These are phyloP conservation scores for Ascoidea tarda DNA, from an alignment of 805 yeast genomes.

Conservation along the genomic window DNA sequence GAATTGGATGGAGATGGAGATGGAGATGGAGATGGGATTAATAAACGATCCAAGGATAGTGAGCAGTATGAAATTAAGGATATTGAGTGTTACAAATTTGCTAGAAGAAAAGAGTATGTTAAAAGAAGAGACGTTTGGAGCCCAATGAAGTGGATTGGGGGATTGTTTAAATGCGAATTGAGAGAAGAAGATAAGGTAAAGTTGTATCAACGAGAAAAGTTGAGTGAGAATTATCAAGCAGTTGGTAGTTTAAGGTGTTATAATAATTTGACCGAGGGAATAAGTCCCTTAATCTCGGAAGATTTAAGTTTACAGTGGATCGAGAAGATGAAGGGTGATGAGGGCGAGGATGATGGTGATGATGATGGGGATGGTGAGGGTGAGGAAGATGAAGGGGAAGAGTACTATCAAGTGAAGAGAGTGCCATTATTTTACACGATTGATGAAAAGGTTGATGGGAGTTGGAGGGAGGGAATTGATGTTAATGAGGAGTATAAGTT, in stretches of 20 bases:
- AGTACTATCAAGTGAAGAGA: slow-evolving; percentile 23
- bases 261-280: slow-evolving; percentile 23
- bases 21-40: no score
- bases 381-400: slow-evolving; percentile 4
- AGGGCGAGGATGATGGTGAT: slow-evolving; percentile 3
- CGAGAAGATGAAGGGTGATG: slow-evolving; percentile 15
- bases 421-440: slow-evolving; percentile 50
- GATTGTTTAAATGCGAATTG: slow-evolving; percentile 37
- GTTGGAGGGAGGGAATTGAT: slow-evolving; percentile 33
- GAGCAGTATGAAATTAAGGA: no score
- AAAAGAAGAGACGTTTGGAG: slow-evolving; percentile 30
- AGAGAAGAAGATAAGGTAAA: slow-evolving; percentile 16
- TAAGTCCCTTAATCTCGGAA: slow-evolving; percentile 48
- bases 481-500: slow-evolving; percentile 36
- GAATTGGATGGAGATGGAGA: background rate
- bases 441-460: slow-evolving; percentile 11
- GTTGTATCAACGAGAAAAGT: slow-evolving; percentile 11
- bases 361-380: slow-evolving; percentile 1
- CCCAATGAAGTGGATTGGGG: slow-evolving; percentile 53
- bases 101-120: slow-evolving; percentile 41
- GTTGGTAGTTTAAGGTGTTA: slow-evolving; percentile 21
- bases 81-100: slow-evolving; percentile 36
- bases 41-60: background rate
- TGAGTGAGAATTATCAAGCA: slow-evolving; percentile 4
- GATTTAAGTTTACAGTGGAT: slow-evolving; percentile 33